phyloP scores from a whole-genome alignment of 2,329 filamentous ascomycete species.

The Nigrograna mackinnonii region DNA sequence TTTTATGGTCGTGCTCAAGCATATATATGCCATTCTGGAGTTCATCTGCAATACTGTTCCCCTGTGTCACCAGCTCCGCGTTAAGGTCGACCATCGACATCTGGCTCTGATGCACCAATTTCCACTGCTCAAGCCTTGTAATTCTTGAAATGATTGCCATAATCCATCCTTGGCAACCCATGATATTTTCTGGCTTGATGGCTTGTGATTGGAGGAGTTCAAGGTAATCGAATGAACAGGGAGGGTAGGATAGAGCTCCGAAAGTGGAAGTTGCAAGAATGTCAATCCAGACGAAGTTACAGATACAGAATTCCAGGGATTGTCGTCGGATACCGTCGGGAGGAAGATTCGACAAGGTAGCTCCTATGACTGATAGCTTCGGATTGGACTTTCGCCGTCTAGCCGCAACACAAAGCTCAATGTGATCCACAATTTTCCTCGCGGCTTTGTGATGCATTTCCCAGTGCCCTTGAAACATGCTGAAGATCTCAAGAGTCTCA shows the following conservation, averaged over 20 bases:
- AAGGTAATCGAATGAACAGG: neutral
- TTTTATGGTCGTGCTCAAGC: neutral
- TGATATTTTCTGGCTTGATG: neutral
- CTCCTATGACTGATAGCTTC: neutral
- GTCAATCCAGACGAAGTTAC: conserved; percentile 1
- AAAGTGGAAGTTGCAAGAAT: neutral
- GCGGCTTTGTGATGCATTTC: neutral
- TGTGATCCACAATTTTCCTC: neutral
- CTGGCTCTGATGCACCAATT: neutral
- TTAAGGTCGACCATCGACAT: neutral
- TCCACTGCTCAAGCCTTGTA: neutral
- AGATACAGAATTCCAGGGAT: neutral
- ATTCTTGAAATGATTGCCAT: neutral
- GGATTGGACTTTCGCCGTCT: neutral
- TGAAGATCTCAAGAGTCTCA: neutral
- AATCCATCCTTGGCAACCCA: neutral
- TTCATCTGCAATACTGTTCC: neutral
- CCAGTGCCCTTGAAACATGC: neutral
- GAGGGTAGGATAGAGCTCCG: neutral
- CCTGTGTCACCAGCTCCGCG: neutral
- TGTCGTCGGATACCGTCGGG: neutral
- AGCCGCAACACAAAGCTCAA: neutral
- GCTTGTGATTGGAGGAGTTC: neutral
- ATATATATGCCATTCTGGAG: neutral
- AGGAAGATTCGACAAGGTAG: neutral